Evolutionary conservation across 1,284 basidiomycete species (phyloP), one percentile per base, ranked within the genome.

Genomic region (Violaceomyces palustris): DNA sequence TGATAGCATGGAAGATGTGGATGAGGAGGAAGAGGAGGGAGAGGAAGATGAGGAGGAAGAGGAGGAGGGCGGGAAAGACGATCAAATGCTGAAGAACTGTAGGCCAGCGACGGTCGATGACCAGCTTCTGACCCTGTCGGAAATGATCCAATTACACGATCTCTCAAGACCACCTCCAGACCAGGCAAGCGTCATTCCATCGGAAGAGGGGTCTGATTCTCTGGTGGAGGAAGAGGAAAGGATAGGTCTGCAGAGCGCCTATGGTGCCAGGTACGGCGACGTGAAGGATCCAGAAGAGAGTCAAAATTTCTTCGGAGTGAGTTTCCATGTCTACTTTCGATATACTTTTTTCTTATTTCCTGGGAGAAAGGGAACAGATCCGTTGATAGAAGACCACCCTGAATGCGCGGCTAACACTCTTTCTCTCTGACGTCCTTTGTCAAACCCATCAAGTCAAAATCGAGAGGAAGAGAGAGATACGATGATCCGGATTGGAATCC

Each of bases 41-140:
- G 54, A 10, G 1, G 43, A 75, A 9, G 41, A 37, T 2, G 40
- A 30, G 14, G 53, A 41, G n/a, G 44, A 46, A 6, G 50, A 44
- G n/a, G 55, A 38, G n/a, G 51, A 37, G 25, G 54, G 27, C 4
- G 45, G 30, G 3, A 42, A 47, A 2, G 62, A 65, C 26, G 86
- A 88, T 65, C 78, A 76, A 45, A 77, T 83, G 30, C 87, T 91
- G 65, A 85, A 82, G 42, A 86, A 86, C 64, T 85, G 89, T 15
- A 81, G 92, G 29, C 63, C 71, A 6, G 81, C 86, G 3, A 73
- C 51, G 1, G 69, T 76, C 0, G 73, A 75, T 0, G 92, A 97
- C 64, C 88, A 87, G 2, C 79, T 97, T 11, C 77, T 91, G 3
- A 78, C 78, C 1, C 72, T 81, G 9, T 67, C 75, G 1, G 85